Conservation (phyloP, 768 basidiomycete species). For the Crucibulum laeve region DNA sequence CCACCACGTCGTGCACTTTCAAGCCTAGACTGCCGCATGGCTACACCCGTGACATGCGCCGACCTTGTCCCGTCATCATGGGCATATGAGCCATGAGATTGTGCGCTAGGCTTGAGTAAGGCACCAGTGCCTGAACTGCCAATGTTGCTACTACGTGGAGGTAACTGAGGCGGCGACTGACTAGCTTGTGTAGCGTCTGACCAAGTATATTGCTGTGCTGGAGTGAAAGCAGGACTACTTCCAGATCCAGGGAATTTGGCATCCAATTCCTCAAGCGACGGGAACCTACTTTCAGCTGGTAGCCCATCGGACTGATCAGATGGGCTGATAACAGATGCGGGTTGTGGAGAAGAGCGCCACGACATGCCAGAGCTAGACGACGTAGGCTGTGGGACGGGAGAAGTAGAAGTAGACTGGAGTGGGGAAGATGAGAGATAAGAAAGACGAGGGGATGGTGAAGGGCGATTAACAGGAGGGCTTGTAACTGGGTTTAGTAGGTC, state of each 20-base stretch:
- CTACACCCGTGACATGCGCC: constrained; percentile 50
- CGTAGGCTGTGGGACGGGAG: constrained; percentile 22
- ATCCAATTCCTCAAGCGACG: constrained; percentile 83
- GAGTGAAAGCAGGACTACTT: background rate
- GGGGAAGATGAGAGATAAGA: constrained; percentile 18
- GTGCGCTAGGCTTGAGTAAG: constrained; percentile 16
- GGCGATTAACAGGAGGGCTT: constrained; percentile 17
- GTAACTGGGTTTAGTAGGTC: constrained; percentile 14
- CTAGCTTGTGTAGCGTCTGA: background rate
- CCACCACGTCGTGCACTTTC: constrained; percentile 3
- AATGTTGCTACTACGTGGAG: constrained; percentile 7
- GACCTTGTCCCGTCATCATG: constrained; percentile 42
- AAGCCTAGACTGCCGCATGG: constrained; percentile 37
- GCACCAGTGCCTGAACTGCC: constrained; percentile 11
- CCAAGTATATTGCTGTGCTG: background rate
- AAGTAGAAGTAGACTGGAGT: constrained; percentile 24
- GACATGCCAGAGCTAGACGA: constrained; percentile 24
- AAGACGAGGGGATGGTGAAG: constrained; percentile 31
- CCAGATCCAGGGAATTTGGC: constrained; percentile 36
- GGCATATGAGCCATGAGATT: constrained; percentile 15
- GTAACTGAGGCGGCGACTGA: constrained; percentile 7
- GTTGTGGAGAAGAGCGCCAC: constrained; percentile 24
- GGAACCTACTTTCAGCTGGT: constrained; percentile 72
- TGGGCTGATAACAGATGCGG: constrained; percentile 24
- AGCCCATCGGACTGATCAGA: constrained; percentile 30